Base-by-base conservation (phyloP, 345 rosid species). In the Citrus trifoliata region DNA sequence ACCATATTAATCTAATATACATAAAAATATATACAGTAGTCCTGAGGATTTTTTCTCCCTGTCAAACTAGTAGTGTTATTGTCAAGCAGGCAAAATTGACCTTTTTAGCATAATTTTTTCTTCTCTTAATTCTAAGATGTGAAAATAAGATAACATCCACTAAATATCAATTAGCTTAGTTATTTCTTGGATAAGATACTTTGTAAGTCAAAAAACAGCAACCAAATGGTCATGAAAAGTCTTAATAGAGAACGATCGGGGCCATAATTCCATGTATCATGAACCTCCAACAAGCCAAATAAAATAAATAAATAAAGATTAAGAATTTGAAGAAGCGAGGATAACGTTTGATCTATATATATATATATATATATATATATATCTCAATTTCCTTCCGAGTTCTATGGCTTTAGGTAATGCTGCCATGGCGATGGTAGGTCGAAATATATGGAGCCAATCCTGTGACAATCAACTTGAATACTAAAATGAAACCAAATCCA, bases 51-150 rank as follows among this genome's bases (percentile, higher is more conserved):
- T 46, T 46, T 46, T 46, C 51, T 46, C 18, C 18, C 51, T 13
- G 51, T 13, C 51, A 13, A 46, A 13, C 51, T 18, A 58, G 40
- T 56, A 13, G 68, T 35, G 67, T 37, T 32, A 38, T 53, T 69
- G n/a, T 75, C 32, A 74, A 74, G n/a, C 71, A 46, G 56, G 60
- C 55, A 51, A 33, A 42, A 42, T 79, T 79, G 72, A 73, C 59
- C 25, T 67, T 24, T 46, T 46, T 46, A 5, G 25, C 22, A 33
- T 32, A 27, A 53, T 21, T 61, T 55, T 4, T 28, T 71, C 63
- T 16, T 32, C 21, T 28, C 42, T 71, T 71, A 40, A 46, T 12
- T 42, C 51, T 25, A 71, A 21, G 28, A 71, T 21, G 42, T 24
- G 63, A 73, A 53, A 55, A 22, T 67, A 38, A 38, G 51, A 38